Evolutionary conservation across 441 rosid species (phyloP).

Genomic region (Macaranga tanarius): DNA sequence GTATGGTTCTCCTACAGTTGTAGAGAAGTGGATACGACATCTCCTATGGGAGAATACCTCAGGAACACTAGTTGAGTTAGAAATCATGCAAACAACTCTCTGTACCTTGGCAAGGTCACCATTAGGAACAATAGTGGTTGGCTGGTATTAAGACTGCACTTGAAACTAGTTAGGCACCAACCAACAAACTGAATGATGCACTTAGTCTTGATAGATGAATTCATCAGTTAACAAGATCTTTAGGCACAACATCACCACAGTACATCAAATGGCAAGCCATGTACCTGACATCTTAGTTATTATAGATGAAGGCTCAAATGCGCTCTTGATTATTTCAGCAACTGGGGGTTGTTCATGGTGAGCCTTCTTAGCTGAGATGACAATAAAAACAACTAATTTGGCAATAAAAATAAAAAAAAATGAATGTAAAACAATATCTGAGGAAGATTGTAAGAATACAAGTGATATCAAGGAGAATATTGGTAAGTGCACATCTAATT

Average conservation of each 20-base stretch:
- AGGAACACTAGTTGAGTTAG: constrained; percentile 84
- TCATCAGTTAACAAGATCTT: too few species aligned
- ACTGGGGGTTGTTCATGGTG: constrained; percentile 73
- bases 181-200: constrained; percentile 86
- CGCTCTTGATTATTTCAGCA: constrained; percentile 78
- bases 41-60: constrained; percentile 91
- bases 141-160: constrained; percentile 92
- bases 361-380: constrained; percentile 81
- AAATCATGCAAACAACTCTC: constrained; percentile 90
- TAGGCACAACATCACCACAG: constrained; percentile 92
- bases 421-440: constrained; percentile 40
- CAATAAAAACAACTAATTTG: constrained; percentile 19
- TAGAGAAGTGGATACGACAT: too few species aligned
- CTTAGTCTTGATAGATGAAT: constrained; percentile 92
- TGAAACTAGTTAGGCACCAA: constrained; percentile 94
- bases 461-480: constrained; percentile 76
- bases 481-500: constrained; percentile 70
- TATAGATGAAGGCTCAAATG: constrained; percentile 74
- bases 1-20: too few species aligned
- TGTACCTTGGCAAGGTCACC: constrained; percentile 93
- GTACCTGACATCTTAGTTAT: constrained; percentile 83
- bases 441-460: constrained; percentile 74
- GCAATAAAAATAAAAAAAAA: neutral
- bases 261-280: constrained; percentile 94
- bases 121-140: constrained; percentile 88